Percentiles rank a stretch among this genome's conserved stretches.
phyloP scores from a whole-genome alignment of 2,329 filamentous ascomycete genomes.

The Clonostachys rosea region DNA sequence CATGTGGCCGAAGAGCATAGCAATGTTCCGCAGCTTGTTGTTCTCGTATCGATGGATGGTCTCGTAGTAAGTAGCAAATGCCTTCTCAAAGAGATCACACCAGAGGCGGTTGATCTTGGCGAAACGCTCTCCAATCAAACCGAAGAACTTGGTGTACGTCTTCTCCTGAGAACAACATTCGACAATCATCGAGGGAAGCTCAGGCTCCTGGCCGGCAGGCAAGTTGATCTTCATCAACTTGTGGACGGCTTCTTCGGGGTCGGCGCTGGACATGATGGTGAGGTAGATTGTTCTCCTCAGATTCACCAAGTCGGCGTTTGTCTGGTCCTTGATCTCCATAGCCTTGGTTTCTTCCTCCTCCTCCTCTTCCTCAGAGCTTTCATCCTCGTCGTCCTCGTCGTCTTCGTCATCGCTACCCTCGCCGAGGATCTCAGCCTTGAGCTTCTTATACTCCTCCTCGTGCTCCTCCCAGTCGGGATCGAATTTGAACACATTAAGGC shows the following conservation, averaged over 20 bases:
- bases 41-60: slow-evolving; percentile 98
- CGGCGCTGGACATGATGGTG: slow-evolving; percentile 94
- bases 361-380: slow-evolving; percentile 65
- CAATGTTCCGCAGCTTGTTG: slow-evolving; percentile 90
- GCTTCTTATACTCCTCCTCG: slow-evolving; percentile 81
- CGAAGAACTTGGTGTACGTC: slow-evolving; percentile 97
- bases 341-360: slow-evolving; percentile 75
- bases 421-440: slow-evolving; percentile 91
- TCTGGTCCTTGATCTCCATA: slow-evolving; percentile 96
- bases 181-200: slow-evolving; percentile 94
- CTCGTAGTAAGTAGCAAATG: slow-evolving; percentile 91
- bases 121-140: slow-evolving; percentile 89
- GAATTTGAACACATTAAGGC: slow-evolving; percentile 92
- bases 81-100: slow-evolving; percentile 87
- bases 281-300: slow-evolving; percentile 92
- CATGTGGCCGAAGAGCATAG: slow-evolving; percentile 89
- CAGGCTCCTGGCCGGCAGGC: slow-evolving; percentile 79
- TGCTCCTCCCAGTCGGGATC: slow-evolving; percentile 87
- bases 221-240: slow-evolving; percentile 94
- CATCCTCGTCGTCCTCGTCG: slow-evolving; percentile 53
- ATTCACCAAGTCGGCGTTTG: slow-evolving; percentile 92
- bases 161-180: slow-evolving; percentile 96
- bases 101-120: slow-evolving; percentile 94
- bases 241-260: slow-evolving; percentile 95
- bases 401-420: slow-evolving; percentile 85